Evolutionary conservation across 352 stramenopile species (phyloP), one percentile per base, ranked within the genome.

Genomic region (Pythium dissimile): DNA sequence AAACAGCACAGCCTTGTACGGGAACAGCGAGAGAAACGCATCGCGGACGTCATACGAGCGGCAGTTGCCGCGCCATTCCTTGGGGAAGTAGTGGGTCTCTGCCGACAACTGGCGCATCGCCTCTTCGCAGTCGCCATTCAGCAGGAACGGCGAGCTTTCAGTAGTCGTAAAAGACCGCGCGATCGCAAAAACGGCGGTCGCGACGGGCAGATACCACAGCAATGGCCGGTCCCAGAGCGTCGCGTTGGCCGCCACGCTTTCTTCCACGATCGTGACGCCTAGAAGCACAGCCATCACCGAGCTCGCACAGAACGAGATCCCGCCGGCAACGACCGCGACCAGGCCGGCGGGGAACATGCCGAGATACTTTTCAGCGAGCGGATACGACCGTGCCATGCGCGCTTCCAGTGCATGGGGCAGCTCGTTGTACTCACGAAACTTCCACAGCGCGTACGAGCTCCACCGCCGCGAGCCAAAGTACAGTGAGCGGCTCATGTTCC

Each of bases 401-500:
- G 84, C 77, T 57, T 98, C 94, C 58, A 99, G 95, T 31, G 95
- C 71, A 62, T 99, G 96, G n/a, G 94, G 92, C 1, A 99, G 71
- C 65, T 99, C 97, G 72, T 99, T 99, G 77, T 99, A 99, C 76
- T 99, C 97, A 43, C 97, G 83, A 66, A 98, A 98, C 27, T 85
- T 85, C 88, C 88, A 97, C 18, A 92, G 58, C 32, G 89, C 85
- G 49, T 94, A 84, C 6, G 79, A 74, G 24, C 89, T 97, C 96
- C 96, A 99, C 34, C 96, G 88, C 34, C 94, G 85, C 24, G 96
- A 94, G 8, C 96, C 96, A 15, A 99, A 86, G 77, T 99, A 99
- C 48, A 96, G 79, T 32, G 90, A 84, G 16, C 67, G 67, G 30
- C 89, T 94, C 26, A 80, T 85, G 64, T 98, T 86, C 82, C 89